Evolutionary conservation across 306 rosid genomes (phyloP).

Genomic region (Canavalia ensiformis): DNA sequence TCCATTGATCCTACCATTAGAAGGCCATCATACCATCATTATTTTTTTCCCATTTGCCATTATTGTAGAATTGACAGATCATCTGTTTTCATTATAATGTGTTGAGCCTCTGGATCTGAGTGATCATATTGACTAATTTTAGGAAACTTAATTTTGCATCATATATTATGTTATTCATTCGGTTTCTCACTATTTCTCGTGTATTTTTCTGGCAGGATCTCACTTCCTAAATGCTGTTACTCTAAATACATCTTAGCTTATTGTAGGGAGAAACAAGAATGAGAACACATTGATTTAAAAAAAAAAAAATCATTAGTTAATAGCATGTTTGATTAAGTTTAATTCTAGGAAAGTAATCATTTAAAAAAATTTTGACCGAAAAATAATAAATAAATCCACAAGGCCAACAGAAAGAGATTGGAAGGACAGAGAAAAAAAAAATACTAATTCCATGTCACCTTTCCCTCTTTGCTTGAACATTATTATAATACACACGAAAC

Average conservation of each 20-base stretch:
- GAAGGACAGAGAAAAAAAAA: not conserved
- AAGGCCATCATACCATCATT: too few species aligned
- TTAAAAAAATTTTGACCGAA: too few species aligned
- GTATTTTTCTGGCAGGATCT: slow-evolving; percentile 19
- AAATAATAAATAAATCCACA: not conserved
- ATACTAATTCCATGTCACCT: not conserved
- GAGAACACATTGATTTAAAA: not conserved
- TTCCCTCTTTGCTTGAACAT: not conserved
- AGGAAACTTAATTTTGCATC: not conserved
- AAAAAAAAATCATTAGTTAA: not conserved
- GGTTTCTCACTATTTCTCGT: not conserved
- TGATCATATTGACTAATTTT: slow-evolving; percentile 18
- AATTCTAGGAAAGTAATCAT: too few species aligned
- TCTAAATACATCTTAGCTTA: not conserved
- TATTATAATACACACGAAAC: slow-evolving; percentile 3
- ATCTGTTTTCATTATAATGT: not conserved
- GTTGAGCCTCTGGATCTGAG: not conserved
- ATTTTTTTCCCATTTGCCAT: not conserved
- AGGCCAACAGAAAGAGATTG: not conserved
- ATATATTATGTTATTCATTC: slow-evolving; percentile 17
- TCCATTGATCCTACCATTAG: too few species aligned
- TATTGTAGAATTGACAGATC: slow-evolving; percentile 13
- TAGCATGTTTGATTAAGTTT: too few species aligned
- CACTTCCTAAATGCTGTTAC: not conserved
- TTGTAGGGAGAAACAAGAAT: not conserved